Conservation (phyloP, 139 green algal genomes). For the Trebouxia sp. region DNA sequence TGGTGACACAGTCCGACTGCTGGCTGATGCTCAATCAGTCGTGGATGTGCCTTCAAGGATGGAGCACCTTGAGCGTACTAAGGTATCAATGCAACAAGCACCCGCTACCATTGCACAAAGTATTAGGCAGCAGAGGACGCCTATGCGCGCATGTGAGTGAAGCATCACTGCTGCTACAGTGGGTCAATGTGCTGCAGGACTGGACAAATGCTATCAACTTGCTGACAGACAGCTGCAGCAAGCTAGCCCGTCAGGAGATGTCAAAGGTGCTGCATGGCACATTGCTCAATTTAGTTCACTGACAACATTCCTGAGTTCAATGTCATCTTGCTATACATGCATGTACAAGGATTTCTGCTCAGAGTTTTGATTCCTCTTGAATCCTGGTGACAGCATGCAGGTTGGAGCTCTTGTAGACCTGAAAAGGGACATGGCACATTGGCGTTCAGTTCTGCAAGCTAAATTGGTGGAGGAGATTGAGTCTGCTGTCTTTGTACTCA, state of each 20-base stretch:
- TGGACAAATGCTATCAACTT: conserved; percentile 60
- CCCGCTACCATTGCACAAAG: neutral
- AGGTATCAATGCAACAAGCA: conserved; percentile 31
- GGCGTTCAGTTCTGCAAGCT: conserved; percentile 45
- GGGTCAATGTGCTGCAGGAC: conserved; percentile 47
- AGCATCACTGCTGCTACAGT: too few relatives aligned
- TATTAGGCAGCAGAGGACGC: neutral
- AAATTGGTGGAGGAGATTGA: conserved; percentile 60
- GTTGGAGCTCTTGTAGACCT: conserved; percentile 61
- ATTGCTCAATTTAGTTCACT: neutral
- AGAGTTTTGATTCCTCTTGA: too few relatives aligned
- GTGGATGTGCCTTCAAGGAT: conserved; percentile 54
- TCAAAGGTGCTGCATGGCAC: conserved; percentile 2
- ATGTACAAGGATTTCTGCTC: too few relatives aligned
- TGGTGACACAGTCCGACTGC: conserved; percentile 59
- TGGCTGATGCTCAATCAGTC: conserved; percentile 66
- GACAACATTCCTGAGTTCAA: too few relatives aligned
- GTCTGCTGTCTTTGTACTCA: conserved; percentile 39
- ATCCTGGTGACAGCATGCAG: too few relatives aligned
- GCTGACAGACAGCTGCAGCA: conserved; percentile 67
- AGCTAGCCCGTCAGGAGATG: conserved; percentile 58
- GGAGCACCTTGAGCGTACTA: conserved; percentile 42
- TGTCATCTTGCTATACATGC: too few relatives aligned
- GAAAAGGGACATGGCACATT: conserved; percentile 49
- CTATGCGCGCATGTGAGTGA: neutral